Evolutionary conservation across 1,284 basidiomycete species (phyloP).

Genomic region (Naganishia sp.): DNA sequence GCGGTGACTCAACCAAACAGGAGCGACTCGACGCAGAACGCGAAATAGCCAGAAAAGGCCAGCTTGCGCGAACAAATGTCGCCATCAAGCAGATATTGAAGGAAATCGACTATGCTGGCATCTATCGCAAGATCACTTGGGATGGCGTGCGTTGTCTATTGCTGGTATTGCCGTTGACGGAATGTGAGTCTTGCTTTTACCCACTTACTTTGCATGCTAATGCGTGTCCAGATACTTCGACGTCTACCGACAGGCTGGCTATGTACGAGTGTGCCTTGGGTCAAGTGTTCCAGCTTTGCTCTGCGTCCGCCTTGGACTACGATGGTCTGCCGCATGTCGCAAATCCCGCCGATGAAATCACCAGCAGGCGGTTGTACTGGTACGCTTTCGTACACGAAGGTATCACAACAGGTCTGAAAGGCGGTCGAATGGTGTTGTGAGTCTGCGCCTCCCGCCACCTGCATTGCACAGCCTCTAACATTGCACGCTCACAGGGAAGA

Average conservation of each 20-base stretch:
- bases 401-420: conserved; percentile 71
- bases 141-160: conserved; percentile 78
- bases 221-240: conserved; percentile 55
- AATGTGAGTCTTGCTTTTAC: conserved; percentile 60
- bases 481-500: conserved; percentile 56
- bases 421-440: conserved; percentile 65
- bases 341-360: conserved; percentile 51
- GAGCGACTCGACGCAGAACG: conserved; percentile 43
- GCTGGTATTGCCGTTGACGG: conserved; percentile 73
- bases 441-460: not conserved
- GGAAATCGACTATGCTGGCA: conserved; percentile 72
- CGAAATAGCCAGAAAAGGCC: conserved; percentile 50
- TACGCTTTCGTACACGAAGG: conserved; percentile 76
- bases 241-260: conserved; percentile 60
- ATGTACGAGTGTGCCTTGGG: conserved; percentile 66
- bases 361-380: conserved; percentile 79
- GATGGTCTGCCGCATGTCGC: conserved; percentile 62
- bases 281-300: conserved; percentile 72
- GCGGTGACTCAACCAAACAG: not conserved
- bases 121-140: conserved; percentile 78
- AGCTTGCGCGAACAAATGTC: conserved; percentile 56
- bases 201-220: conserved; percentile 33
- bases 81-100: conserved; percentile 74
- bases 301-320: conserved; percentile 57
- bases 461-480: conserved; percentile 4